Base-by-base conservation (phyloP, 768 basidiomycete species). In the Termitomyces sp. region DNA sequence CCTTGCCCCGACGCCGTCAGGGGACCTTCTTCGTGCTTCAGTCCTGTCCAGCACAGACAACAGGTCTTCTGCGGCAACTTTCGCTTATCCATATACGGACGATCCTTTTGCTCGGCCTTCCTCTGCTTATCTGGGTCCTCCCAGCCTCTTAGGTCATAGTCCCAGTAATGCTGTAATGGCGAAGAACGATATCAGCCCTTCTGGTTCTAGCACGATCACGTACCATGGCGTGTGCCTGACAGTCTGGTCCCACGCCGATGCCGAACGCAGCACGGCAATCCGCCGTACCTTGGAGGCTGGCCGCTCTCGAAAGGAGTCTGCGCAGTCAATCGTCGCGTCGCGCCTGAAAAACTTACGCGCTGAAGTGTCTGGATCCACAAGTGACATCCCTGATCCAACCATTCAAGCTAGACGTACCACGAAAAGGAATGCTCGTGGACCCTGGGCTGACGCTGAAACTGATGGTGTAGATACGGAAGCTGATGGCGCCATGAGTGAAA, bases 231-330 rank as follows among this genome's bases (percentile, higher is more conserved):
- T 96, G 39, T 93, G 93, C 65, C 79, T 98, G 59, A 94, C 93
- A 1, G 93, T 97, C 2, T 98, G 94, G 94, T 93, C 91, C 4
- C 94, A 95, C 67, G 94, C 94, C 20, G 95, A 98, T 68, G 87
- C 87, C 0, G 89, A 94, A 65, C 86, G 94, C 50, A 87, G 89
- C 56, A 81, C 78, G 15, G 93, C 93, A 1, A 95, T 95, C 65
- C 85, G 93, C 22, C 82, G 88, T 52, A 91, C 90, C 7, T 79
- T 92, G 50, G 91, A 93, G 69, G 87, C 88, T 0, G 84, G 87
- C 50, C 84, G 89, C 47, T 84, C 81, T 44, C 84, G 89, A 56
- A 90, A 91, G 69, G 89, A 93, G 70, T 89, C 87, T 34, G 86
- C 87, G 0, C 90, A 92, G 69, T 88, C 86, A 18, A 73, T 87